phyloP scores from a whole-genome alignment of 2,329 filamentous ascomycete genomes.

The Fusarium pininemorale region DNA sequence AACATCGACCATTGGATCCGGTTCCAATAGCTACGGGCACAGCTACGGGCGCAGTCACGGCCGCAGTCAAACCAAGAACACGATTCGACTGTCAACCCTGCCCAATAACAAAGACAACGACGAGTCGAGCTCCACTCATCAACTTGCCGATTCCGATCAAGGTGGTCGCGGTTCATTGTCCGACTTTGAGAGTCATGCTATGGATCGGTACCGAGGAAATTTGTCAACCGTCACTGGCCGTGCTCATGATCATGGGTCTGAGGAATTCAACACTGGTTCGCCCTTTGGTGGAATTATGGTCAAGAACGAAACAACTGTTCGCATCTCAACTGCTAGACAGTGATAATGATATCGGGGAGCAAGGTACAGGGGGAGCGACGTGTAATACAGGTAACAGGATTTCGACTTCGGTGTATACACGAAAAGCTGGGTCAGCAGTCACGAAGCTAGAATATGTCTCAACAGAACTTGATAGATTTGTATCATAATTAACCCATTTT shows the following conservation, averaged over 20 bases:
- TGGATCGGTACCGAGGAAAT: constrained; percentile 28
- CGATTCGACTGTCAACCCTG: constrained; percentile 26
- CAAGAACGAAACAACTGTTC: constrained; percentile 36
- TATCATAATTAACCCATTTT: background rate
- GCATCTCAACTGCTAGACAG: constrained; percentile 6
- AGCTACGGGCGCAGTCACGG: constrained; percentile 27
- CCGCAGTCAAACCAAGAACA: constrained; percentile 35
- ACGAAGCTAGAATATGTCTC: background rate
- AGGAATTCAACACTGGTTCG: background rate
- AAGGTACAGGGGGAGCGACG: no score
- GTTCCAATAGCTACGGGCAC: background rate
- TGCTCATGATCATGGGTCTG: background rate
- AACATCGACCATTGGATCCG: constrained; percentile 18
- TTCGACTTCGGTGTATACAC: no score
- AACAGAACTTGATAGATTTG: background rate
- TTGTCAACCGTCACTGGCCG: constrained; percentile 24
- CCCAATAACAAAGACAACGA: constrained; percentile 26
- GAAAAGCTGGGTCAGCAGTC: background rate
- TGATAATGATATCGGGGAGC: background rate
- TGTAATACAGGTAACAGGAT: background rate
- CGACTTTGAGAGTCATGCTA: constrained; percentile 35
- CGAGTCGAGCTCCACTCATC: constrained; percentile 35
- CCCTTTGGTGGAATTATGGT: constrained; percentile 33
- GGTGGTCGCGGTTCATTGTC: constrained; percentile 10
- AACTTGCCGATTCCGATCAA: constrained; percentile 27